These are phyloP conservation scores for Penicillium sp. DNA, from an alignment of 2,329 filamentous ascomycete species.

Conservation along the genomic window DNA sequence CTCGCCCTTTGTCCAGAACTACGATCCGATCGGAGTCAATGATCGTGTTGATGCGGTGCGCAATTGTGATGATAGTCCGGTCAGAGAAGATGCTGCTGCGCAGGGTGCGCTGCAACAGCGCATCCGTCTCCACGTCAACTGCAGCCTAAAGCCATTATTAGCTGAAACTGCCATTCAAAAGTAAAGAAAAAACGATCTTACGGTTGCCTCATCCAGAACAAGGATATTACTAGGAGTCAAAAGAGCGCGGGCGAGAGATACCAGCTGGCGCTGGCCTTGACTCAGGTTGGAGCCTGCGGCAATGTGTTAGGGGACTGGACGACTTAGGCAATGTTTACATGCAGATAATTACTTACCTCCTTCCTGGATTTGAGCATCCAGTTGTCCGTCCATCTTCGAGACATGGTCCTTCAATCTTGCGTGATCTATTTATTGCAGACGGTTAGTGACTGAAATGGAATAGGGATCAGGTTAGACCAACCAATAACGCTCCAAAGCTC, in stretches of 20 bases:
- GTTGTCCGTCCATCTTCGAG: slow-evolving; percentile 76
- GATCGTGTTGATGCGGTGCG: slow-evolving; percentile 97
- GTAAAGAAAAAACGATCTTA: slow-evolving; percentile 37
- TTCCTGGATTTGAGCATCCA: slow-evolving; percentile 90
- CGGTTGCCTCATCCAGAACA: slow-evolving; percentile 94
- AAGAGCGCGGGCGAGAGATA: slow-evolving; percentile 89
- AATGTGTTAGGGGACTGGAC: not conserved
- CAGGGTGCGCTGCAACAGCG: slow-evolving; percentile 62
- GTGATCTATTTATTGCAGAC: slow-evolving; percentile 62
- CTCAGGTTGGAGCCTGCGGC: slow-evolving; percentile 82
- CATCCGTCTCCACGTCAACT: slow-evolving; percentile 68
- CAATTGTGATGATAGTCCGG: slow-evolving; percentile 96
- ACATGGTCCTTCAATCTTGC: slow-evolving; percentile 91
- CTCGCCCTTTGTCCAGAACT: slow-evolving; percentile 84
- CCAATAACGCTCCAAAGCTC: slow-evolving; percentile 94
- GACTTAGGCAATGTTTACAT: slow-evolving; percentile 4
- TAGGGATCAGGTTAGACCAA: slow-evolving; percentile 49
- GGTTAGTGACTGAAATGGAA: slow-evolving; percentile 39
- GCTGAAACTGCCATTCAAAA: slow-evolving; percentile 3
- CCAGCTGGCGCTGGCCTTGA: slow-evolving; percentile 88
- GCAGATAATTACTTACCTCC: slow-evolving; percentile 64
- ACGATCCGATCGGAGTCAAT: slow-evolving; percentile 85
- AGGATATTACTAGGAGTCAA: slow-evolving; percentile 95
- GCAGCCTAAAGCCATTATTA: slow-evolving; percentile 51
- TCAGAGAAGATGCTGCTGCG: slow-evolving; percentile 73